phyloP scores from a whole-genome alignment of 441 rosid species.

The Arabidopsis lyrata region DNA sequence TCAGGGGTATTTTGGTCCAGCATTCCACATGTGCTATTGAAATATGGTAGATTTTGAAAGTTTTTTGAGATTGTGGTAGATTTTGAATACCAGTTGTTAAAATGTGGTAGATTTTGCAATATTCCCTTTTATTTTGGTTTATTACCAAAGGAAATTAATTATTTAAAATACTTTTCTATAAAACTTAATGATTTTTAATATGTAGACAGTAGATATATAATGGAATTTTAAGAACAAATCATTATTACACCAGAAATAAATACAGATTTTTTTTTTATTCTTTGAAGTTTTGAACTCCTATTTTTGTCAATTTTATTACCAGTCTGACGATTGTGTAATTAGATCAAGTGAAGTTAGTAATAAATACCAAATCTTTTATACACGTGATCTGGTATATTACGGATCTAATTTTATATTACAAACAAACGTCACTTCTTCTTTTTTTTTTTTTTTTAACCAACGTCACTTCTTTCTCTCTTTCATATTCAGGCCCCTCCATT shows the following conservation, averaged over 20 bases:
- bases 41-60: too few relatives aligned
- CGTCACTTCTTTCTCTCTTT: background rate
- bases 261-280: background rate
- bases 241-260: background rate
- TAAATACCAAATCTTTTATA: constrained; percentile 17
- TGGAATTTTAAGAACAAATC: too few relatives aligned
- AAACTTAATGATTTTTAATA: too few relatives aligned
- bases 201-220: too few relatives aligned
- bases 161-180: too few relatives aligned
- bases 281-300: background rate
- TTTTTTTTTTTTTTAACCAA: background rate
- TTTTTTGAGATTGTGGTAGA: too few relatives aligned
- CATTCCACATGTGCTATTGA: too few relatives aligned
- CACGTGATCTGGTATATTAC: constrained; percentile 20
- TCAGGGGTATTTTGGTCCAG: too few relatives aligned
- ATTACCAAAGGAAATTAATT: too few relatives aligned
- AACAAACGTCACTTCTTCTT: background rate
- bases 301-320: background rate
- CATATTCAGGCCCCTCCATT: background rate
- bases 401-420: background rate
- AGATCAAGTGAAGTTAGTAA: background rate
- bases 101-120: too few relatives aligned
- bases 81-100: too few relatives aligned
- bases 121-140: too few relatives aligned
- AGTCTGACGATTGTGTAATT: background rate